A percentile compares a stretch with the other conserved stretches of the same genome.
phyloP scores from a whole-genome alignment of 202 grass and related monocot species.

The Brachypodium distachyon region DNA sequence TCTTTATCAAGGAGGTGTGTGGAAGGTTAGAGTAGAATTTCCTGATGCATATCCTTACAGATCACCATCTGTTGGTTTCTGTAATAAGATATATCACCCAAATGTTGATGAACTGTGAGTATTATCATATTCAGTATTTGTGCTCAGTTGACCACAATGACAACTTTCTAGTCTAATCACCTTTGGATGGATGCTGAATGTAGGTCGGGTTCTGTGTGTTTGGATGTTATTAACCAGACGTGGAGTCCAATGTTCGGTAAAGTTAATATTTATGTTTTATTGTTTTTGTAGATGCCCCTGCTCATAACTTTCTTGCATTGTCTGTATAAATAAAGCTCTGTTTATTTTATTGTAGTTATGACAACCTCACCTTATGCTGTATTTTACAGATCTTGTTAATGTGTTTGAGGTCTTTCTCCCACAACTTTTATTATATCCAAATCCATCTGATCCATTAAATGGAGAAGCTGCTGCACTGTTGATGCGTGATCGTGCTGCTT shows the following conservation, averaged over 20 bases:
- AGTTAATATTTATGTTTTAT: background rate
- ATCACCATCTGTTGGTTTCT: slow-evolving; percentile 53
- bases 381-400: slow-evolving; percentile 58
- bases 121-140: background rate
- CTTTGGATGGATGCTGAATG: background rate
- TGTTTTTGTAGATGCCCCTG: background rate
- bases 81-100: slow-evolving; percentile 71
- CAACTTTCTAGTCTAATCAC: background rate
- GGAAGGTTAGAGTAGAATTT: slow-evolving; percentile 57
- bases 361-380: background rate
- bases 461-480: slow-evolving; percentile 58
- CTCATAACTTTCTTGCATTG: background rate
- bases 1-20: slow-evolving; percentile 62
- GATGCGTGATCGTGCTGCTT: slow-evolving; percentile 56
- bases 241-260: slow-evolving; percentile 85
- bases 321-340: background rate
- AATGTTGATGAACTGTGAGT: slow-evolving; percentile 77
- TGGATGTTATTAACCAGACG: slow-evolving; percentile 67
- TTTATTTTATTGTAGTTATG: background rate
- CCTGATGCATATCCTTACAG: slow-evolving; percentile 65
- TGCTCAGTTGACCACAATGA: background rate
- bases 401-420: slow-evolving; percentile 59
- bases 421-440: slow-evolving; percentile 54
- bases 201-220: slow-evolving; percentile 59
- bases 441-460: slow-evolving; percentile 65